phyloP scores from a whole-genome alignment of 495 filamentous ascomycete genomes.

The Immersiella caudata region DNA sequence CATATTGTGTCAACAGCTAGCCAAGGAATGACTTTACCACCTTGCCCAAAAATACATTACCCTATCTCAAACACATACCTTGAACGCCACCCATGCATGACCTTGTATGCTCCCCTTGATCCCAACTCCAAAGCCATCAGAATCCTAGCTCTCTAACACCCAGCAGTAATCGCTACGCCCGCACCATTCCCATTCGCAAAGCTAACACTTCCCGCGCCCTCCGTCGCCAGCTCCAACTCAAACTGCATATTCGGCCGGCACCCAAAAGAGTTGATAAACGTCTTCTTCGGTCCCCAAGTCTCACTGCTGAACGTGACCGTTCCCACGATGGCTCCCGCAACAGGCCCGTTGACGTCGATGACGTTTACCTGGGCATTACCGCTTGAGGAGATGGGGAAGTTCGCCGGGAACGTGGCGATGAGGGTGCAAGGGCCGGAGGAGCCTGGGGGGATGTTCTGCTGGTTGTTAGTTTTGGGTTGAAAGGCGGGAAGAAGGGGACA shows the following conservation, averaged over 20 bases:
- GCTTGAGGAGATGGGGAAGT: slow-evolving; percentile 31
- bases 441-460: slow-evolving; percentile 24
- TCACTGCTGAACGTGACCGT: slow-evolving; percentile 27
- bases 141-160: slow-evolving; percentile 23
- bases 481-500: slow-evolving; percentile 19
- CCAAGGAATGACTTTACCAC: not conserved
- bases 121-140: not conserved
- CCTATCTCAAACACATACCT: not conserved
- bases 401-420: slow-evolving; percentile 37
- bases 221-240: slow-evolving; percentile 30
- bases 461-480: not conserved
- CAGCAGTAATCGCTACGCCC: slow-evolving; percentile 22
- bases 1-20: not conserved
- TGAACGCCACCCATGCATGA: no score
- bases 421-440: slow-evolving; percentile 39
- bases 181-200: slow-evolving; percentile 37
- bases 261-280: slow-evolving; percentile 38
- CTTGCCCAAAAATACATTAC: not conserved
- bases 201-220: slow-evolving; percentile 41
- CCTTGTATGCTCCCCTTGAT: not conserved
- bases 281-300: slow-evolving; percentile 3
- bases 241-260: slow-evolving; percentile 36
- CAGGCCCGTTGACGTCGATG: slow-evolving; percentile 33
- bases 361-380: slow-evolving; percentile 37
- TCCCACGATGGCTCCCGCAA: slow-evolving; percentile 37